phyloP scores from a whole-genome alignment of 2,329 filamentous ascomycete species.

The Aspergillaceae sp. region DNA sequence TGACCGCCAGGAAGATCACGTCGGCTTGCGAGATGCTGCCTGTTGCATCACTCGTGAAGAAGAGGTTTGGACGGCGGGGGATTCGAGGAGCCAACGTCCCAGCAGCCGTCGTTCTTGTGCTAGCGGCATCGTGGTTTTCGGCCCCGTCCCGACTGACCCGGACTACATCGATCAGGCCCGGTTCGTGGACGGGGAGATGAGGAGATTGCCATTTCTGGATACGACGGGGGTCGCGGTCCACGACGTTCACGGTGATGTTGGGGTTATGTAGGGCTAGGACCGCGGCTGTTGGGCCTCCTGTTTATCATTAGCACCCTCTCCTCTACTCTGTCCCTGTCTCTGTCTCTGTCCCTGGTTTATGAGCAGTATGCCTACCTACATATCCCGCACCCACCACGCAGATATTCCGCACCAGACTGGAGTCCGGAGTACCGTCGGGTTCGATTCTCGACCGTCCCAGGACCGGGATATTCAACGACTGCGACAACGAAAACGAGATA shows the following conservation, averaged over 20 bases:
- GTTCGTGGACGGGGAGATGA: conserved; percentile 68
- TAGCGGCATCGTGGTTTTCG: not conserved
- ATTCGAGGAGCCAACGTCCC: no score
- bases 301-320: conserved; percentile 1
- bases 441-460: no score
- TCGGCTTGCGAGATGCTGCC: conserved; percentile 58
- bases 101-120: not conserved
- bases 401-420: conserved; percentile 36
- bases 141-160: conserved; percentile 36
- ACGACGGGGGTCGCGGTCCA: conserved; percentile 57
- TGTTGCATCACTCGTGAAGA: conserved; percentile 62
- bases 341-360: not conserved
- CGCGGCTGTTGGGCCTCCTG: conserved; percentile 66
- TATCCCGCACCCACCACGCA: conserved; percentile 71
- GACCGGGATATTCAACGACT: conserved; percentile 7
- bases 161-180: conserved; percentile 60
- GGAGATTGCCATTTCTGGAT: conserved; percentile 66
- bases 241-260: conserved; percentile 61
- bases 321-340: not conserved
- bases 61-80: conserved; percentile 58
- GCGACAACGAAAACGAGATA: conserved; percentile 8
- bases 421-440: no score
- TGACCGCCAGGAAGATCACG: conserved; percentile 66
- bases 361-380: conserved; percentile 49
- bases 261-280: conserved; percentile 68